Evolutionary conservation across 108 stramenopile species (phyloP), one percentile per base, ranked within the genome.

Genomic region (Heterococcus sp.): DNA sequence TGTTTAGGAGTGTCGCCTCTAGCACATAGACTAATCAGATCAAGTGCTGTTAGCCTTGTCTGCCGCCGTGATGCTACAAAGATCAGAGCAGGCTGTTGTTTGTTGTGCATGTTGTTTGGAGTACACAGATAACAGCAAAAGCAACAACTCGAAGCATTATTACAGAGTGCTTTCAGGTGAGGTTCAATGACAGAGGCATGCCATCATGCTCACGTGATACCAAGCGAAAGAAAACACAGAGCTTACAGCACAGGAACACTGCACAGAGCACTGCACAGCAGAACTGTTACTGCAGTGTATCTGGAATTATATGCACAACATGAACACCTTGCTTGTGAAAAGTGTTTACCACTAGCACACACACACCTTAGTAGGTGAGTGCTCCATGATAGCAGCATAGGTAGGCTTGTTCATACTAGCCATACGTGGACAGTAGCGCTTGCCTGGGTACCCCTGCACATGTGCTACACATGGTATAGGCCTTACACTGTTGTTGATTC

Each of bases 371-470:
- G 28, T 27, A n/a, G 34, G 67, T 69, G 68, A 69, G 78, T 85
- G 84, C 68, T 94, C 92, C 85, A 94, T 93, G 69, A 99, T 96
- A 21, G 96, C 96, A 2, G 94, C 91, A 75, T 95, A 99, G 64
- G 95, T 94, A 2, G 98, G 98, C 76, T 99, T 99, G 89, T 98
- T 99, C 98, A 99, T 99, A 2, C 95, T 97, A 2, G 96, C 98
- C 96, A 97, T 99, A 67, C 96, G 74, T 32, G 95, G 94, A 82
- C 93, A 93, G 80, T 97, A 97, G 75, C 97, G 96, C 69, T 93
- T 91, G 3, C 98, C 98, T 11, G 96, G 91, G 86, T 90, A 99
- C 28, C 96, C 97, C 86, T 96, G 93, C 21, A 97, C 90, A 72
- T 95, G 94, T 14, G 93, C 92, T 4, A 88, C 89, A 78, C 94